phyloP scores from a whole-genome alignment of 176 grass and related monocot species.

The Oryza brachyantha region DNA sequence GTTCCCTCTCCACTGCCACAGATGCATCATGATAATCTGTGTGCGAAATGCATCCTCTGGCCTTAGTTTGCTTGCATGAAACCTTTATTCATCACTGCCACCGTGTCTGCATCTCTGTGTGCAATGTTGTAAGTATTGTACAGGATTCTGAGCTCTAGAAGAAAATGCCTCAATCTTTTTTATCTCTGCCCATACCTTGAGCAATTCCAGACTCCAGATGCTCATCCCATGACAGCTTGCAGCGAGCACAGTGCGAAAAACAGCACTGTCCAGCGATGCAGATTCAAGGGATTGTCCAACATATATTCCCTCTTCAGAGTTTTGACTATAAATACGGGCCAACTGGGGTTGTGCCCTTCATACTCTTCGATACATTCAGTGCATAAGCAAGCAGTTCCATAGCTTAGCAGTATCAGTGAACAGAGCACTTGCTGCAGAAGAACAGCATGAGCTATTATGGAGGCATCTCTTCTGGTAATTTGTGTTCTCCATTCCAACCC shows the following conservation, averaged over 20 bases:
- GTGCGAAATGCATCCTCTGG: slow-evolving; percentile 10
- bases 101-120: slow-evolving; percentile 17
- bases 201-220: slow-evolving; percentile 40
- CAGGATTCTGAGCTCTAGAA: slow-evolving; percentile 40
- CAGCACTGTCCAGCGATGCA: slow-evolving; percentile 50
- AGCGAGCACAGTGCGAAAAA: slow-evolving; percentile 8
- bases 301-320: slow-evolving; percentile 42
- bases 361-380: slow-evolving; percentile 23
- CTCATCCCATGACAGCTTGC: slow-evolving; percentile 40
- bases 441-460: slow-evolving; percentile 70
- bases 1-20: slow-evolving; percentile 54
- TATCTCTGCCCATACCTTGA: slow-evolving; percentile 33
- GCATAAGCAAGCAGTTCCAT: background rate
- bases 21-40: slow-evolving; percentile 46
- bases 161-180: slow-evolving; percentile 37
- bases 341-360: slow-evolving; percentile 41
- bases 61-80: slow-evolving; percentile 20
- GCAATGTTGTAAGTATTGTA: slow-evolving; percentile 20
- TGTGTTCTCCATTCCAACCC: slow-evolving; percentile 11
- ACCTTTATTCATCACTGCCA: slow-evolving; percentile 26
- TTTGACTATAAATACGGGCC: slow-evolving; percentile 65
- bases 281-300: slow-evolving; percentile 52
- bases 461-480: slow-evolving; percentile 72
- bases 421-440: slow-evolving; percentile 25
- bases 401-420: slow-evolving; percentile 18